Evolutionary conservation across 768 basidiomycete species (phyloP).

Genomic region (Tylopilus sp.): DNA sequence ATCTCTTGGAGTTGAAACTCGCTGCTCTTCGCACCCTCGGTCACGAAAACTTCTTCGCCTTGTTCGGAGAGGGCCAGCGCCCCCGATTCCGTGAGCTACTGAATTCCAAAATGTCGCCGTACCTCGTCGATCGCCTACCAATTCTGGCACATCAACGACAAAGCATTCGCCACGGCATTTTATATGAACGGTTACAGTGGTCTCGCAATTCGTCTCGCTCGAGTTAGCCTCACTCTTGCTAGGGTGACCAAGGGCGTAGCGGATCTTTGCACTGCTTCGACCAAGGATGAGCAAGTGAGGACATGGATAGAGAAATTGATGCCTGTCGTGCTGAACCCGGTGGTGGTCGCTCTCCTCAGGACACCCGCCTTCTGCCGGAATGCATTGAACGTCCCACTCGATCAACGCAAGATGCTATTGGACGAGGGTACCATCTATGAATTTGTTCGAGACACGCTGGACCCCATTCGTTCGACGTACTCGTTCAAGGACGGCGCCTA

Average conservation of each 20-base stretch:
- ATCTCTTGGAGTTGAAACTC: conserved; percentile 76
- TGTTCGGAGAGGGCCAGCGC: conserved; percentile 68
- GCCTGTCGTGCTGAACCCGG: conserved; percentile 57
- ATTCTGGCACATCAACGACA: conserved; percentile 67
- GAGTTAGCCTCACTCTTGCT: conserved; percentile 53
- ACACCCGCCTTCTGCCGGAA: conserved; percentile 63
- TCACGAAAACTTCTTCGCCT: conserved; percentile 58
- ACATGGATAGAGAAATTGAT: conserved; percentile 62
- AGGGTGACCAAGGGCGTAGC: conserved; percentile 56
- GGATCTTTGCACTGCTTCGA: conserved; percentile 50
- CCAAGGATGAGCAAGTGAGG: conserved; percentile 51
- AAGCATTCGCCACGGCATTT: conserved; percentile 50
- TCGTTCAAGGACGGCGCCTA: conserved; percentile 62
- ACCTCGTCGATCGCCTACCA: conserved; percentile 70
- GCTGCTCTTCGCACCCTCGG: conserved; percentile 55
- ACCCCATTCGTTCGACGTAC: conserved; percentile 44
- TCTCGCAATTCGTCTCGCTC: conserved; percentile 61
- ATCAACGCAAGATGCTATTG: conserved; percentile 61
- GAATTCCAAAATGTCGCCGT: conserved; percentile 58
- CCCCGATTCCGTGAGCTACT: conserved; percentile 56
- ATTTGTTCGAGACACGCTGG: conserved; percentile 50
- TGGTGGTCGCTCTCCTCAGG: conserved; percentile 50
- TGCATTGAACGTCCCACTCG: conserved; percentile 71
- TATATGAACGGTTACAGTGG: conserved; percentile 68
- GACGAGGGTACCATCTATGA: conserved; percentile 48